Percentiles rank a stretch among this genome's conserved stretches.
These are phyloP conservation scores for Penicillium turbatum DNA, from an alignment of 495 filamentous ascomycete genomes.

Conservation along the genomic window DNA sequence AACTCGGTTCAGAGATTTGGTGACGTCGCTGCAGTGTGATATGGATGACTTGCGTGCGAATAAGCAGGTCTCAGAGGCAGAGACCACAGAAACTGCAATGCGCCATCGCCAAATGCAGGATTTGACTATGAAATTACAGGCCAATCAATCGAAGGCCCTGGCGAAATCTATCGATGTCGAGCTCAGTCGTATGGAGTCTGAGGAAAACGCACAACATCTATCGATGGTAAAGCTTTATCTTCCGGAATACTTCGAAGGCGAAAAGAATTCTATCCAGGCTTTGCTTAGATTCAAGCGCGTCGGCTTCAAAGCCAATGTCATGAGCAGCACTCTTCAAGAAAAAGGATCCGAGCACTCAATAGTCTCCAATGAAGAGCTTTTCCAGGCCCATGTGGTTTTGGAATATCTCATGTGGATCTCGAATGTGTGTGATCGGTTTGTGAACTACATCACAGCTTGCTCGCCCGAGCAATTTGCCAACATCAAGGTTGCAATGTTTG, in stretches of 20 bases:
- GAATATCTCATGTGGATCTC: constrained; percentile 84
- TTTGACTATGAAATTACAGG: constrained; percentile 87
- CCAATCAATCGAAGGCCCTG: constrained; percentile 83
- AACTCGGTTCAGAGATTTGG: constrained; percentile 79
- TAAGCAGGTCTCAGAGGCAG: constrained; percentile 85
- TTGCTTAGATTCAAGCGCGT: constrained; percentile 83
- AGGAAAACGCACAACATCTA: constrained; percentile 84
- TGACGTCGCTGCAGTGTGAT: constrained; percentile 79
- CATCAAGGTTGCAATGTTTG: constrained; percentile 74
- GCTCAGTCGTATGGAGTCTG: constrained; percentile 78
- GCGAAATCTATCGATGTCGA: constrained; percentile 92
- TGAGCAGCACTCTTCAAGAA: constrained; percentile 77
- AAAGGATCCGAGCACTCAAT: constrained; percentile 55
- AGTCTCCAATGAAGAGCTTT: constrained; percentile 63
- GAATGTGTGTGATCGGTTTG: constrained; percentile 77
- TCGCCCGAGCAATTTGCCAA: constrained; percentile 69
- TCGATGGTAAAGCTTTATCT: constrained; percentile 84
- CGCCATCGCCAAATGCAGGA: constrained; percentile 93
- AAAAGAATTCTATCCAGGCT: constrained; percentile 77
- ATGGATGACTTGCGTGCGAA: constrained; percentile 88
- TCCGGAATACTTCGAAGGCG: constrained; percentile 75
- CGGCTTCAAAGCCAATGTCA: constrained; percentile 78
- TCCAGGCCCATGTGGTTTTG: constrained; percentile 71
- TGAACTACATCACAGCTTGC: constrained; percentile 70
- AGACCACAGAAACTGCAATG: constrained; percentile 78